These are phyloP conservation scores for Fusarium gaditjirri DNA, from an alignment of 2,329 filamentous ascomycete species.

Conservation along the genomic window DNA sequence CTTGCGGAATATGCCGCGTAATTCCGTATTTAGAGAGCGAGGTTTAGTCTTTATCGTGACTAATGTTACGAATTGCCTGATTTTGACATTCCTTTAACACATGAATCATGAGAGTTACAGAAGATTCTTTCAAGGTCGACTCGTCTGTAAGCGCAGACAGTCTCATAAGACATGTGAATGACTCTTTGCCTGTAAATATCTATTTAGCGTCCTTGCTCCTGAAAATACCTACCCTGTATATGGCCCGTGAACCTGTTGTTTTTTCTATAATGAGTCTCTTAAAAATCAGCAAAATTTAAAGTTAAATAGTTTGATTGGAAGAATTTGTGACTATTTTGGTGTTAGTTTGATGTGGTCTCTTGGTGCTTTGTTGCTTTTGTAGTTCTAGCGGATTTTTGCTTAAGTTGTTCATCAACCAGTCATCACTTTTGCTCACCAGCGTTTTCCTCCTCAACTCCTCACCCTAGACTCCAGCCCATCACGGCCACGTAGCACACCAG, in stretches of 20 bases:
- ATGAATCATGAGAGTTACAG: fast-evolving
- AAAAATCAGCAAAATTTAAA: fast-evolving
- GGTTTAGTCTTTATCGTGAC: fast-evolving
- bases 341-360: fast-evolving
- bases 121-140: fast-evolving
- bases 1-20: neutral
- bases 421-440: neutral
- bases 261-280: neutral
- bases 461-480: too few relatives aligned
- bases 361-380: fast-evolving
- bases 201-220: too few relatives aligned
- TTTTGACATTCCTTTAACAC: too few relatives aligned
- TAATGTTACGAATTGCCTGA: neutral
- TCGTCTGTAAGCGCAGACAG: fast-evolving
- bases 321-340: fast-evolving
- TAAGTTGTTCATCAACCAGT: neutral
- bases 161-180: fast-evolving
- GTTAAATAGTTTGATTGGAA: fast-evolving
- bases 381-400: neutral
- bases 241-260: fast-evolving
- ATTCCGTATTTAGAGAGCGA: neutral
- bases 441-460: too few relatives aligned
- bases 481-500: fast-evolving
- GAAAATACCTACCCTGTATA: neutral
- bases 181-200: neutral